Base-by-base conservation (phyloP, 129 eudicot species). In the Tagetes erecta region DNA sequence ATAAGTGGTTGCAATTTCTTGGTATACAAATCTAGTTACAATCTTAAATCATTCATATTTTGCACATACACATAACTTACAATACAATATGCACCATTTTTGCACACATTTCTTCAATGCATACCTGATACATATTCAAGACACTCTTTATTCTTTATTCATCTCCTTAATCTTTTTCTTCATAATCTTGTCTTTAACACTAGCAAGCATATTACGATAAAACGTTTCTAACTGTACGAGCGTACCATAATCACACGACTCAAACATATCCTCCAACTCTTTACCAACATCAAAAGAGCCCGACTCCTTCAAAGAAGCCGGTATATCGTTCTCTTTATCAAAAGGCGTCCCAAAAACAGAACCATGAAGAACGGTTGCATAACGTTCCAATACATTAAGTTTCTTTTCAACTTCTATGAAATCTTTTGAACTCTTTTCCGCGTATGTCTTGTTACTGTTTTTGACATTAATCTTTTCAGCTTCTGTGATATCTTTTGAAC, bases 231-330 rank as follows among this genome's bases (percentile, higher is more conserved):
- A 13, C 2, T 87, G 85, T 7, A 62, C n/a, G 2, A 94, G 96
- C 77, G 79, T 78, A 4, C 76, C 78, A 6, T 44, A 68, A 78
- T 90, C 98, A 31, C 83, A 87, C 12, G 86, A 75, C 59, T 93
- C 97, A 68, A 93, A 73, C 98, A 93, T 81, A 52, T 80, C 77
- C 72, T 88, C 92, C 96, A 96, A 93, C 77, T 83, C 98, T 83
- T 74, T 84, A 3, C 85, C 89, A 56, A 90, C 66, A 76, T 90
- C 92, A 79, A 80, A 86, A 6, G 77, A 49, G 45, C 84, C 89
- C 38, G 82, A 64, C 13, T 75, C 74, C 62, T 56, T 53, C 71
- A 85, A 68, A 13, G 89, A 81, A 6, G 60, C 35, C 1, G 92
- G 89, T 70, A 93, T 80, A 50, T 93, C 97, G 4, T 64, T 64